These are phyloP conservation scores for Solanum ossicruentum DNA, from an alignment of 257 asterid species.

Conservation along the genomic window DNA sequence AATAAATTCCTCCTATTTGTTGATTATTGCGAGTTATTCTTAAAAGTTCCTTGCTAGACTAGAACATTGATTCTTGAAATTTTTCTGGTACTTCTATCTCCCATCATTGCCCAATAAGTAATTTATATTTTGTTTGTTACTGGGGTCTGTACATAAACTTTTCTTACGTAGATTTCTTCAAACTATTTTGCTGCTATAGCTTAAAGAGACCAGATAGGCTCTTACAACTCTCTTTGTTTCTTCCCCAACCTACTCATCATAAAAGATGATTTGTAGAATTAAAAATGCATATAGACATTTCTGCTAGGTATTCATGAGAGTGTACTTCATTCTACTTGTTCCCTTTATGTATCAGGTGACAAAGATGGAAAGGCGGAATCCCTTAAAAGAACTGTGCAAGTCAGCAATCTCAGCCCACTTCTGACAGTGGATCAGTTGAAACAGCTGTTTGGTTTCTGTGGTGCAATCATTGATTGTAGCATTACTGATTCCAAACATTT, in stretches of 20 bases:
- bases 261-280: neutral
- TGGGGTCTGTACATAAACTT: neutral
- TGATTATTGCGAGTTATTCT: neutral
- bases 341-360: conserved; percentile 20
- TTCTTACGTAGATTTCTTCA: neutral
- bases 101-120: neutral
- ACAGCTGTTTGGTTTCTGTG: conserved; percentile 84
- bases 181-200: neutral
- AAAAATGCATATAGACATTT: neutral
- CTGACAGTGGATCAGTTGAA: conserved; percentile 88
- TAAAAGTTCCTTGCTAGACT: neutral
- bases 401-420: conserved; percentile 91
- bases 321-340: neutral
- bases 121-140: neutral
- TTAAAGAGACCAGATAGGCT: neutral
- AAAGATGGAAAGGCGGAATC: conserved; percentile 46
- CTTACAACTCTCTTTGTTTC: neutral
- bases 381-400: conserved; percentile 73
- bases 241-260: neutral
- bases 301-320: neutral
- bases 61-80: neutral
- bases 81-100: neutral
- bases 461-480: conserved; percentile 68
- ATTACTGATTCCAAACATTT: conserved; percentile 91
- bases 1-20: neutral